Conservation (phyloP, 257 asterid species). For the Solanum rostratum region DNA sequence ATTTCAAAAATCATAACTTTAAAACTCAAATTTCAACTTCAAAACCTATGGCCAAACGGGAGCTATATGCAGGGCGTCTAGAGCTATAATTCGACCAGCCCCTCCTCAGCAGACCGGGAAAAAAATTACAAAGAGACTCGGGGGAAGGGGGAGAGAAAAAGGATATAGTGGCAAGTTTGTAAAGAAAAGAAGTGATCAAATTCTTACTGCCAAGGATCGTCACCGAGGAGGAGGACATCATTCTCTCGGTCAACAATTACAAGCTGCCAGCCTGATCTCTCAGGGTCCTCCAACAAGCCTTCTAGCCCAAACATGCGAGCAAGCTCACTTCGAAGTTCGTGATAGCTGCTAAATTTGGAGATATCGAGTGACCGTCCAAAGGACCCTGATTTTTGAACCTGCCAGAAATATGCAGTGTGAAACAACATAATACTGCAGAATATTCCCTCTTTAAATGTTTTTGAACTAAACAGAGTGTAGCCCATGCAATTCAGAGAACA, state of each 20-base stretch:
- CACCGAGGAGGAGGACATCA: conserved; percentile 96
- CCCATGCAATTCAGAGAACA: not conserved
- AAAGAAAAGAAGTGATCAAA: not conserved
- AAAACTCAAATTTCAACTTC: not conserved
- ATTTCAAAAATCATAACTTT: not conserved
- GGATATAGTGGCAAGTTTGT: not conserved
- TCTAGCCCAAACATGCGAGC: conserved; percentile 91
- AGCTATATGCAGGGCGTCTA: not conserved
- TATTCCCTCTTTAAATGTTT: not conserved
- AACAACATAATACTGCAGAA: not conserved
- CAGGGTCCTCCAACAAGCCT: conserved; percentile 92
- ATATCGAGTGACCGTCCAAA: conserved; percentile 82
- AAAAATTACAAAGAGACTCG: not conserved
- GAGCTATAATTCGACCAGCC: not conserved
- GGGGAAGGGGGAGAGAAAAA: not conserved
- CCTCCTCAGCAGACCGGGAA: not conserved
- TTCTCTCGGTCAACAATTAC: conserved; percentile 97
- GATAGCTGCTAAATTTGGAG: conserved; percentile 88
- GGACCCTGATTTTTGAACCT: conserved; percentile 97
- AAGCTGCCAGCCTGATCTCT: conserved; percentile 99
- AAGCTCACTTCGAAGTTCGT: conserved; percentile 86
- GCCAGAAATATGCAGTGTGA: conserved; percentile 1
- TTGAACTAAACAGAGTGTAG: not conserved
- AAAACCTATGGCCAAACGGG: not conserved
- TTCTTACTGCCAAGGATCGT: conserved; percentile 98